Percentiles rank a stretch among this genome's conserved stretches.
Conservation (phyloP, 83 land plant genomes). For the Picea engelmannii region DNA sequence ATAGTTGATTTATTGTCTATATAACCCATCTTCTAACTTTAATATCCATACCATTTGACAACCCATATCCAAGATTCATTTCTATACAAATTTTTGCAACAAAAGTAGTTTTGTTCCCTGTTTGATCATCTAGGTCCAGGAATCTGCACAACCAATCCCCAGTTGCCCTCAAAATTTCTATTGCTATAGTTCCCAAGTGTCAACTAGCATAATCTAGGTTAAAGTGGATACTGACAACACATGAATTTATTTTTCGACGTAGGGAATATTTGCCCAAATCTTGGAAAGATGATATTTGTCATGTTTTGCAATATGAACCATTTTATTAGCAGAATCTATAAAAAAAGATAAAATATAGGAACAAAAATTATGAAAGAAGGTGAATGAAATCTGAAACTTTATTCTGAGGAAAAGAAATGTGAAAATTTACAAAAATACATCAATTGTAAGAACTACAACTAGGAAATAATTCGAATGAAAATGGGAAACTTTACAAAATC, state of each 20-base stretch:
- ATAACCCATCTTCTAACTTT: too few relatives aligned
- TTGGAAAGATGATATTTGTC: conserved; percentile 13
- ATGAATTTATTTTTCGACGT: conserved; percentile 2
- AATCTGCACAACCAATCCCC: too few relatives aligned
- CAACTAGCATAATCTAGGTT: background rate
- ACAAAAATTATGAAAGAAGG: background rate
- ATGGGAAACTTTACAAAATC: too few relatives aligned
- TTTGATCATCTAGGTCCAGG: too few relatives aligned
- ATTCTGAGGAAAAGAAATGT: background rate
- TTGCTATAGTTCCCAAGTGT: background rate
- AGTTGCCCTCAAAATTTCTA: too few relatives aligned
- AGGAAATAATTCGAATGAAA: background rate
- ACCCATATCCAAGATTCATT: too few relatives aligned
- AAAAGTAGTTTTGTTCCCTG: too few relatives aligned
- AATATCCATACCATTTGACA: too few relatives aligned
- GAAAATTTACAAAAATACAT: background rate
- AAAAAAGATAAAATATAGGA: background rate
- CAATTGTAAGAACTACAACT: too few relatives aligned
- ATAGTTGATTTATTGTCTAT: too few relatives aligned
- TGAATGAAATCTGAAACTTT: background rate
- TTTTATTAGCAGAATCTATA: conserved; percentile 3
- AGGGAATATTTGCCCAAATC: conserved; percentile 13
- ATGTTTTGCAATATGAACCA: conserved; percentile 10
- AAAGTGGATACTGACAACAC: background rate
- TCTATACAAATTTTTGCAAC: too few relatives aligned